Percentiles rank a stretch among this genome's conserved stretches.
These are phyloP conservation scores for Syncephalastrum racemosum DNA, from an alignment of 371 early-diverging fungal genomes.

Conservation along the genomic window DNA sequence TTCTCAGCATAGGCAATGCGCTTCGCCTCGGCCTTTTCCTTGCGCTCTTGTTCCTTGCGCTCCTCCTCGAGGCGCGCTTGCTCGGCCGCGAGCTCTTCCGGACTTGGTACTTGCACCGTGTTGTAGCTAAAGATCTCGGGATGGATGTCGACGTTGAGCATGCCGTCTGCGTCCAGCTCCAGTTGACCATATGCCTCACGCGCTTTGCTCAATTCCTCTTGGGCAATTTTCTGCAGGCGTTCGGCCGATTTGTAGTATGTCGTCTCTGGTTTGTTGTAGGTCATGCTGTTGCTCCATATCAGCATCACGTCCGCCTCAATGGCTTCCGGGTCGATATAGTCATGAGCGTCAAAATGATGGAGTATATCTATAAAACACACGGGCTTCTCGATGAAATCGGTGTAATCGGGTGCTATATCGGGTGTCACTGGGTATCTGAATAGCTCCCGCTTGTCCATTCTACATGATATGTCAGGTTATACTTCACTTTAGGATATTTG, in stretches of 20 bases:
- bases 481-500: background rate
- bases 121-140: constrained; percentile 57
- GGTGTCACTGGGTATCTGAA: constrained; percentile 72
- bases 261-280: constrained; percentile 77
- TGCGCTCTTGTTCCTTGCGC: constrained; percentile 10
- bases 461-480: background rate
- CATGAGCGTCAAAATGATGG: constrained; percentile 37
- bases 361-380: constrained; percentile 60
- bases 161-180: constrained; percentile 40
- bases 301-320: constrained; percentile 62
- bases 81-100: constrained; percentile 24
- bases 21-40: constrained; percentile 9
- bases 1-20: constrained; percentile 4
- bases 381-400: constrained; percentile 61
- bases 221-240: constrained; percentile 37
- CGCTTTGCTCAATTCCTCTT: constrained; percentile 39
- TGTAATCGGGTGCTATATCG: constrained; percentile 83
- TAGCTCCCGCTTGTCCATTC: constrained; percentile 48
- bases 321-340: constrained; percentile 23
- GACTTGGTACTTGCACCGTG: constrained; percentile 21
- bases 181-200: constrained; percentile 38
- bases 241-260: constrained; percentile 70
- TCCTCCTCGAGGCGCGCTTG: constrained; percentile 18
- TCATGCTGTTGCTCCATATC: constrained; percentile 75
- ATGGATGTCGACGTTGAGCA: constrained; percentile 47